Conservation (phyloP, 371 early-diverging fungal genomes). For the Mucor piriformis region DNA sequence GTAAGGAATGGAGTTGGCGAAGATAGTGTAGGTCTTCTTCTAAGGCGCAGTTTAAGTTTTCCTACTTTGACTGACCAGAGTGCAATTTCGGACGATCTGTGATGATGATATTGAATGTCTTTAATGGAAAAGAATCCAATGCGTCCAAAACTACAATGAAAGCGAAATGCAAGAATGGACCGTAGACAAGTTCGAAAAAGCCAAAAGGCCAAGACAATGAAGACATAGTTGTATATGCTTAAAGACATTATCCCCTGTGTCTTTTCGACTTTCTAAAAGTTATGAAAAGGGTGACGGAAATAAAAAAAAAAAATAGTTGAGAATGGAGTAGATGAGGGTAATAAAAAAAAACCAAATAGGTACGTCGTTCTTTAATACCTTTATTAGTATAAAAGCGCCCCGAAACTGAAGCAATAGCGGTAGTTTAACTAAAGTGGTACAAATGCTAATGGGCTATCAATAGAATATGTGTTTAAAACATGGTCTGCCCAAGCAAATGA, state of each 20-base stretch:
- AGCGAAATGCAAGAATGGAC: slow-evolving; percentile 33
- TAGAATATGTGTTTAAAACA: slow-evolving; percentile 31
- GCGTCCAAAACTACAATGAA: slow-evolving; percentile 42
- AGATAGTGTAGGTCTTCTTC: slow-evolving; percentile 16
- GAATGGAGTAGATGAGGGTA: not conserved
- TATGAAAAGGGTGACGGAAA: not conserved
- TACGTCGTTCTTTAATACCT: not conserved
- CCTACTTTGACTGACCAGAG: slow-evolving; percentile 39
- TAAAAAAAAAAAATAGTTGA: not conserved
- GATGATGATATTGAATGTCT: slow-evolving; percentile 42
- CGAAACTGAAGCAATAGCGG: not conserved
- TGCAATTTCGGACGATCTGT: slow-evolving; percentile 15
- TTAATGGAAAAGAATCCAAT: slow-evolving; percentile 51
- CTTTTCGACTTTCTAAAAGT: not conserved
- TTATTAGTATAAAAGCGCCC: not conserved
- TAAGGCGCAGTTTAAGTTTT: slow-evolving; percentile 46
- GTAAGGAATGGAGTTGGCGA: slow-evolving; percentile 43
- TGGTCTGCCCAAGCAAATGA: slow-evolving; percentile 49
- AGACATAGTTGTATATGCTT: slow-evolving; percentile 16
- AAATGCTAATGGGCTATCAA: slow-evolving; percentile 35
- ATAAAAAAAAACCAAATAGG: not conserved
- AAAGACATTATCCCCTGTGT: slow-evolving; percentile 13
- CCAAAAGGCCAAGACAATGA: slow-evolving; percentile 10
- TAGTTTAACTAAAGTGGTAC: slow-evolving; percentile 33
- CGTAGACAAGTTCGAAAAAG: slow-evolving; percentile 8